Evolutionary conservation across 495 filamentous ascomycete genomes (phyloP), one percentile per base, ranked within the genome.

Genomic region (Aspergillus wentii): DNA sequence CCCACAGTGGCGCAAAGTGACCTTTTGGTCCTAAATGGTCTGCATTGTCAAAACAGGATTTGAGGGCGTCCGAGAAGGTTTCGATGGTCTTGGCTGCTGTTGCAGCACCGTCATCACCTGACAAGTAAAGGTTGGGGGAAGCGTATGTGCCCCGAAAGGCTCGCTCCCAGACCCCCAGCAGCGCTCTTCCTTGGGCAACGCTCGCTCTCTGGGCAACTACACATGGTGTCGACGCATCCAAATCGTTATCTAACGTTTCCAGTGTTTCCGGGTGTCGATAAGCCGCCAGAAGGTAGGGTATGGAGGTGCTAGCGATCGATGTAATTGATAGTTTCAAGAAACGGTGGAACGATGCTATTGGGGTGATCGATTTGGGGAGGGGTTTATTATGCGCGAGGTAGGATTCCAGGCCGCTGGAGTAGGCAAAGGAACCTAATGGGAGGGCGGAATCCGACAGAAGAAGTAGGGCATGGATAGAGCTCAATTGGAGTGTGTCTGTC

Each of bases 381-480:
- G 74, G 66, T 25, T 63, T 70, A 35, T 81, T 76, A 68, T 97
- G 92, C 2, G 86, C 83, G 18, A 95, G 79, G 61, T 88, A 96
- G 34, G 90, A 96, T 58, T 99, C 92, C 21, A 99, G 77, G 1
- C 91, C 90, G 48, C 77, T 85, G 69, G 84, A 90, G 75, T 95
- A 99, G 44, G 92, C 92, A 66, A 99, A 99, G 27, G 89, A 94
- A 51, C 94, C 94, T 0, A 99, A 71, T 6, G 92, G 92, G 6
- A 99, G 81, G 25, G 92, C 92, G 6, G 92, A 95, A 72, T 99
- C 92, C 22, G 92, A 84, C 49, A 99, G 83, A 9, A 96, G 78
- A 34, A 97, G 81, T 43, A 96, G 83, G 39, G 86, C 78, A 64
- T 96, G 92, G 19, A 71, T 66, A 1, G 42, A 20, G 37, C 48